phyloP scores from a whole-genome alignment of 2,329 filamentous ascomycete genomes.

The Talaromyces sp. region DNA sequence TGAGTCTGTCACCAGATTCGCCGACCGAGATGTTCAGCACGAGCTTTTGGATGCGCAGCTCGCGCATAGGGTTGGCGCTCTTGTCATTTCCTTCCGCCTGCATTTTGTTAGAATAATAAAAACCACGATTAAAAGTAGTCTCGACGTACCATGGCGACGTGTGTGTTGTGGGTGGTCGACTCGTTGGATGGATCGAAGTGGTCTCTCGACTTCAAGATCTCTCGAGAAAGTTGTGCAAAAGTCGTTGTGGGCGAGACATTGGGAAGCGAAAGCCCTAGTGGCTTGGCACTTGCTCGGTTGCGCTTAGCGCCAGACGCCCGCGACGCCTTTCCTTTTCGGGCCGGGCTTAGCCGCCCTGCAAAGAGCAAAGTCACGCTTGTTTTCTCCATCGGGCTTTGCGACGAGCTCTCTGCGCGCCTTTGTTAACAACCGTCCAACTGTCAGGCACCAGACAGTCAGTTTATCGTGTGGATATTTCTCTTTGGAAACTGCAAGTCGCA shows the following conservation, averaged over 20 bases:
- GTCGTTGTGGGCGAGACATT: conserved; percentile 12
- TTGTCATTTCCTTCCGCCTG: conserved; percentile 71
- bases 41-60: conserved; percentile 99
- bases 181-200: conserved; percentile 26
- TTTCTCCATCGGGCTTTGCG: conserved; percentile 3
- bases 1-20: conserved; percentile 99
- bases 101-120: conserved; percentile 18
- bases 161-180: conserved; percentile 33
- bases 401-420: not conserved
- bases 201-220: conserved; percentile 16
- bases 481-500: conserved; percentile 37
- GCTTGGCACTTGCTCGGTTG: conserved; percentile 12
- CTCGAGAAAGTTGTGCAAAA: conserved; percentile 12
- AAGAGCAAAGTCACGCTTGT: not conserved
- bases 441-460: not conserved
- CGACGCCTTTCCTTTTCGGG: not conserved
- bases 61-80: conserved; percentile 96
- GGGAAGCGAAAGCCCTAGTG: conserved; percentile 15
- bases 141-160: conserved; percentile 45
- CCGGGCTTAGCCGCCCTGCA: conserved; percentile 4
- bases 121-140: conserved; percentile 4
- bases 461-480: not conserved
- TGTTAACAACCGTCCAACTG: not conserved
- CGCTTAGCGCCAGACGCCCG: conserved; percentile 8
- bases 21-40: conserved; percentile 99